phyloP scores from a whole-genome alignment of 2,329 filamentous ascomycete genomes.

The Sporothrix dimorphospora region DNA sequence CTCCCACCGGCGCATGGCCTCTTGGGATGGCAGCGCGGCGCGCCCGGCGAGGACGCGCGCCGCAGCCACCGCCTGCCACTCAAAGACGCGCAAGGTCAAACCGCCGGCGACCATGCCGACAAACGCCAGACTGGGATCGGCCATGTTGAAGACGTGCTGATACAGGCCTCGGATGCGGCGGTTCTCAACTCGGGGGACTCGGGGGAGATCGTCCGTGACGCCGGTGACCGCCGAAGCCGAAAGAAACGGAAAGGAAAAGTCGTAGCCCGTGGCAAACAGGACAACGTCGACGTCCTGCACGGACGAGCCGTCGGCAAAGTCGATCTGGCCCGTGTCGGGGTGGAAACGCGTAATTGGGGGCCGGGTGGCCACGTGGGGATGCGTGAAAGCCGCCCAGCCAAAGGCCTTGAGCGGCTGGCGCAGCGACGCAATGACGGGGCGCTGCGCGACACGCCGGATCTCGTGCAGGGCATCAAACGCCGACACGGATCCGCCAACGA shows the following conservation, averaged over 20 bases:
- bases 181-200: constrained; percentile 48
- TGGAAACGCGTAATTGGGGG: constrained; percentile 49
- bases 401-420: constrained; percentile 29
- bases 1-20: constrained; percentile 61
- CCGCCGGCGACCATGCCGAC: constrained; percentile 61
- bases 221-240: too few species aligned
- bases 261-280: constrained; percentile 72
- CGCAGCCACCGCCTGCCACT: constrained; percentile 44
- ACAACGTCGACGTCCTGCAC: constrained; percentile 62
- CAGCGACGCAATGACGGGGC: not conserved
- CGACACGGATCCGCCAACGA: constrained; percentile 67
- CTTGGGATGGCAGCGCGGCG: constrained; percentile 51
- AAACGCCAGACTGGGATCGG: constrained; percentile 60
- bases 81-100: constrained; percentile 69
- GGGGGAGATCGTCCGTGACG: too few species aligned
- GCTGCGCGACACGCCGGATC: constrained; percentile 33
- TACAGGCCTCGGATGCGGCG: constrained; percentile 60
- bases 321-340: constrained; percentile 51
- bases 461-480: constrained; percentile 51
- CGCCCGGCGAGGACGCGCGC: constrained; percentile 52
- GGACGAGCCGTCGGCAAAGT: constrained; percentile 62
- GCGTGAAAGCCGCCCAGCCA: constrained; percentile 47
- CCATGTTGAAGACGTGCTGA: constrained; percentile 51
- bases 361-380: constrained; percentile 35
- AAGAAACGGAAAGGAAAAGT: constrained; percentile 71